These are phyloP conservation scores for Gautieria morchelliformis DNA, from an alignment of 768 basidiomycete species.

Conservation along the genomic window DNA sequence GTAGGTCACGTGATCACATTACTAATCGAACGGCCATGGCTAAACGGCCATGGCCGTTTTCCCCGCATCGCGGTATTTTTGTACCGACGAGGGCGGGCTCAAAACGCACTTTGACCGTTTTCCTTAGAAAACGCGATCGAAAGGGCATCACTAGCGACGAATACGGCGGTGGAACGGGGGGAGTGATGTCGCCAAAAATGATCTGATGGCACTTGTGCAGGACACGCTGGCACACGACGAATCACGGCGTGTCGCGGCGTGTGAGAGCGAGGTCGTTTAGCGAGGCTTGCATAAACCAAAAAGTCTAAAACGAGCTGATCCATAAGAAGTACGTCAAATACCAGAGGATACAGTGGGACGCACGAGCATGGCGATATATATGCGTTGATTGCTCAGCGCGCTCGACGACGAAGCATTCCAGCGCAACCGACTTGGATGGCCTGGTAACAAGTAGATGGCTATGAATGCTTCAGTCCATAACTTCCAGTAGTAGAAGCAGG, in stretches of 20 bases:
- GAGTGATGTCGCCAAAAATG: constrained; percentile 83
- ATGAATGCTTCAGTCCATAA: too few species aligned
- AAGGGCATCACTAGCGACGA: constrained; percentile 40
- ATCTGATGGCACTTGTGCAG: constrained; percentile 91
- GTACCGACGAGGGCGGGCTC: constrained; percentile 77
- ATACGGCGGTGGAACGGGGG: constrained; percentile 59
- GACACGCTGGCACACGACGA: constrained; percentile 85
- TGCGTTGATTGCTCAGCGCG: constrained; percentile 81
- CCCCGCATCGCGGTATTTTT: too few species aligned
- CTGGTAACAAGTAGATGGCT: too few species aligned
- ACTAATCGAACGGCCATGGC: too few species aligned
- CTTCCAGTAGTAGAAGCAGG: too few species aligned
- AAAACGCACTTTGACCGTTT: constrained; percentile 62
- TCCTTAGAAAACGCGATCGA: constrained; percentile 40
- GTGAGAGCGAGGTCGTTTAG: constrained; percentile 65
- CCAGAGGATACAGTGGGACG: constrained; percentile 23
- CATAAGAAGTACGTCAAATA: too few species aligned
- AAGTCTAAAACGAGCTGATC: constrained; percentile 50
- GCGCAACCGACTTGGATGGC: too few species aligned
- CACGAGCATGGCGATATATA: constrained; percentile 92
- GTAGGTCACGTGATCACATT: too few species aligned
- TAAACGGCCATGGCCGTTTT: too few species aligned
- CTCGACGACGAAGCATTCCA: constrained; percentile 89
- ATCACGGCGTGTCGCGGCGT: constrained; percentile 61
- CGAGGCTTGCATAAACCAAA: constrained; percentile 99